phyloP scores from a whole-genome alignment of 2,329 filamentous ascomycete species.

The Shiraia bambusicola region DNA sequence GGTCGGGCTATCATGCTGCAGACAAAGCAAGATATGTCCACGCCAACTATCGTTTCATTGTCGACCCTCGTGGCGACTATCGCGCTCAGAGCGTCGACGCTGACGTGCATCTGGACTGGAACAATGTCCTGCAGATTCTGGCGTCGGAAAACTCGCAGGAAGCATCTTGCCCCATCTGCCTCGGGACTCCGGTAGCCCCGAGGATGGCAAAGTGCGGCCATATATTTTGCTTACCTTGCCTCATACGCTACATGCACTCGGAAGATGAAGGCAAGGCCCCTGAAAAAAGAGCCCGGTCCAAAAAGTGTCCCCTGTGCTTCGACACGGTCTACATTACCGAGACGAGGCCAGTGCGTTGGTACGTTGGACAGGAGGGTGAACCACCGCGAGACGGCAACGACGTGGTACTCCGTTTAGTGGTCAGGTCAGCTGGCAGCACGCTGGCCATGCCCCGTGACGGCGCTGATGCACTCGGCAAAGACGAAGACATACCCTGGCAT shows the following conservation, averaged over 20 bases:
- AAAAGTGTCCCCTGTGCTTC: slow-evolving; percentile 95
- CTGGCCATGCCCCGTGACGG: slow-evolving; percentile 85
- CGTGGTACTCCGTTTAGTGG: slow-evolving; percentile 83
- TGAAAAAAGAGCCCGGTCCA: slow-evolving; percentile 76
- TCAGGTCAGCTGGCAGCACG: slow-evolving; percentile 76
- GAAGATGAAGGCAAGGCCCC: slow-evolving; percentile 62
- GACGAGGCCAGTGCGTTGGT: slow-evolving; percentile 85
- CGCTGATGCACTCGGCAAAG: slow-evolving; percentile 66
- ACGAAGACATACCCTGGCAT: slow-evolving; percentile 88
- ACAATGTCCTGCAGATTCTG: slow-evolving; percentile 84
- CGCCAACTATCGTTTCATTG: slow-evolving; percentile 96
- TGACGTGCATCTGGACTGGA: slow-evolving; percentile 88
- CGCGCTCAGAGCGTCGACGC: slow-evolving; percentile 78
- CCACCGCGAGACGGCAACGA: slow-evolving; percentile 82
- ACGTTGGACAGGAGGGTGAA: slow-evolving; percentile 81
- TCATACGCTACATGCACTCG: slow-evolving; percentile 94
- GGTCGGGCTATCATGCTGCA: slow-evolving; percentile 83
- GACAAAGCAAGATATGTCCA: slow-evolving; percentile 94
- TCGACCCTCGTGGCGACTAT: slow-evolving; percentile 80
- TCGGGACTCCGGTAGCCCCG: slow-evolving; percentile 88
- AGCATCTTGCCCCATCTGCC: slow-evolving; percentile 89
- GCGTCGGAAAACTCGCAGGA: slow-evolving; percentile 87
- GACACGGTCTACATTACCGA: slow-evolving; percentile 93
- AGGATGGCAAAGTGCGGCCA: slow-evolving; percentile 97
- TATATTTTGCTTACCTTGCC: slow-evolving; percentile 90